Evolutionary conservation across 1,284 basidiomycete species (phyloP).

Genomic region (Tilletiaria anomala): DNA sequence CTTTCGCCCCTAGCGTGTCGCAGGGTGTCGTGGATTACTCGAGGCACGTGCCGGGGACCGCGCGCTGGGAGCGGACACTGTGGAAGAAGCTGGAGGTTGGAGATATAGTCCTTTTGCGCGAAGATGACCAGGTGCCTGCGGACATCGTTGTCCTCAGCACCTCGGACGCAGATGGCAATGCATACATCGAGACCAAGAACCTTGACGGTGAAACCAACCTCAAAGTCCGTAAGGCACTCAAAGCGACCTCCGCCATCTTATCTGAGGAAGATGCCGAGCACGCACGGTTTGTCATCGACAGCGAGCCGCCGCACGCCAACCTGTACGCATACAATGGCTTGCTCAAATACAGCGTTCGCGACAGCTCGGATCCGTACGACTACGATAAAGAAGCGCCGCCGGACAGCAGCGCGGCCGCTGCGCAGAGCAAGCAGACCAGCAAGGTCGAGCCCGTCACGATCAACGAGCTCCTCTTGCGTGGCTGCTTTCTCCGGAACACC

Average conservation of each 20-base stretch:
- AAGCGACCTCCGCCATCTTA: constrained; percentile 59
- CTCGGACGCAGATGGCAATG: constrained; percentile 41
- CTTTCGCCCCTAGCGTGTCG: neutral
- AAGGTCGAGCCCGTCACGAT: constrained; percentile 52
- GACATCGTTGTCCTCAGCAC: constrained; percentile 77
- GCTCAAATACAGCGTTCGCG: constrained; percentile 47
- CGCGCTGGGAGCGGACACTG: constrained; percentile 81
- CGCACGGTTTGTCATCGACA: constrained; percentile 71
- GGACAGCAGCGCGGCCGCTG: constrained; percentile 18
- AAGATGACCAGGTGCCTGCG: constrained; percentile 90
- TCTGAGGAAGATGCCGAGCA: constrained; percentile 84
- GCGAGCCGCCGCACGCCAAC: constrained; percentile 84
- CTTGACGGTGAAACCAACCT: constrained; percentile 94
- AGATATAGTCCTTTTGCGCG: constrained; percentile 75
- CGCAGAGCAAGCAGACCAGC: constrained; percentile 29
- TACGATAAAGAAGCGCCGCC: constrained; percentile 8
- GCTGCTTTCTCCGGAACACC: constrained; percentile 83
- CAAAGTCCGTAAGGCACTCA: constrained; percentile 66
- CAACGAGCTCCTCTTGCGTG: constrained; percentile 82
- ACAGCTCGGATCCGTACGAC: constrained; percentile 8
- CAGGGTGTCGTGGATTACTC: constrained; percentile 52
- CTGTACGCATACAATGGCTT: constrained; percentile 81
- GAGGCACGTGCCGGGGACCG: constrained; percentile 54
- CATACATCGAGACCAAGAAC: constrained; percentile 56
- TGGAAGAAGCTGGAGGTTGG: constrained; percentile 99